Evolutionary conservation across 2,329 filamentous ascomycete species (phyloP).

Genomic region (Ambrosiella xylebori): DNA sequence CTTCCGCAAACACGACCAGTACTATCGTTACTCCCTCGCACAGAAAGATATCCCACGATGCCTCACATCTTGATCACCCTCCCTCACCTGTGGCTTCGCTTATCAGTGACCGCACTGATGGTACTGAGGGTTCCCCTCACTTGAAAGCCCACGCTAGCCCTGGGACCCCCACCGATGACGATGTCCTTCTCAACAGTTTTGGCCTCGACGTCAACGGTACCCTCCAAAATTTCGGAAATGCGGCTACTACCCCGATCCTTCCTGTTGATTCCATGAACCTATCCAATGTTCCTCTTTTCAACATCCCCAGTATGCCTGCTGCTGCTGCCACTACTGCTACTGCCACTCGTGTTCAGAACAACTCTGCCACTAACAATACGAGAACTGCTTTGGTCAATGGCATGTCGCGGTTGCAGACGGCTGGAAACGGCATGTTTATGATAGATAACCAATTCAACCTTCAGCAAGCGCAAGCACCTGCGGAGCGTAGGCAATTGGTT

Average conservation of each 20-base stretch:
- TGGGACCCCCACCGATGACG: neutral
- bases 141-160: neutral
- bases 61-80: neutral
- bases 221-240: no score
- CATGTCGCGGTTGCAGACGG: no score
- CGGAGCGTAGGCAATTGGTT: neutral
- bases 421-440: no score
- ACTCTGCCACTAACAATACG: no score
- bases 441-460: neutral
- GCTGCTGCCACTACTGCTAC: no score
- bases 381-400: no score
- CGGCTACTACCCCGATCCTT: no score
- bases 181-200: neutral
- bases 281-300: no score
- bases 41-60: no score
- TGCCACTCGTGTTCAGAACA: no score
- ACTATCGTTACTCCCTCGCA: neutral
- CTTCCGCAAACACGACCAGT: neutral
- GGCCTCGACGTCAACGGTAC: neutral
- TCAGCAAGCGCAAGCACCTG: neutral
- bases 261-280: no score
- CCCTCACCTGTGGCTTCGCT: constrained; percentile 1
- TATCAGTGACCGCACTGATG: constrained; percentile 6
- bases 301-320: no score
- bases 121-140: neutral